Evolutionary conservation across 768 basidiomycete genomes (phyloP).

Genomic region (Amanita fuliginea): DNA sequence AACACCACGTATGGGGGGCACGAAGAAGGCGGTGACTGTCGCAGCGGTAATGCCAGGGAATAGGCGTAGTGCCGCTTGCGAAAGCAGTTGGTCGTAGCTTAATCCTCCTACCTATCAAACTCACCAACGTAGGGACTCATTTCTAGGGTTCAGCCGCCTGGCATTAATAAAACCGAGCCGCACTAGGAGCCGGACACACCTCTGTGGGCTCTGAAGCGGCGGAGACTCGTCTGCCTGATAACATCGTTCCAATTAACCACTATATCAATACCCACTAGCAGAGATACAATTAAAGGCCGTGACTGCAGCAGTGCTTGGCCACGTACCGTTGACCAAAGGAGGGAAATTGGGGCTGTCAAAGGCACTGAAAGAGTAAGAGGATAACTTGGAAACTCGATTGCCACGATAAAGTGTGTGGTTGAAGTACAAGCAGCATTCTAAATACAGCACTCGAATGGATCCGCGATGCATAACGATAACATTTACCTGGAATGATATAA

Average conservation of each 20-base stretch:
- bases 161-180: constrained; percentile 2
- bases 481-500: constrained; percentile 81
- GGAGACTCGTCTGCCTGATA: constrained; percentile 67
- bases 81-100: constrained; percentile 1
- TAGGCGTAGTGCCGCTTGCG: constrained; percentile 69
- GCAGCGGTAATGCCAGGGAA: constrained; percentile 79
- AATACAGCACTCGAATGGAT: background rate
- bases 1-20: constrained; percentile 65
- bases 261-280: constrained; percentile 79
- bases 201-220: constrained; percentile 77
- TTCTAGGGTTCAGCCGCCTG: constrained; percentile 25
- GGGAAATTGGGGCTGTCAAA: constrained; percentile 81
- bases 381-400: constrained; percentile 73
- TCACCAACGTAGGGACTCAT: constrained; percentile 76
- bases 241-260: constrained; percentile 85
- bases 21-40: constrained; percentile 68
- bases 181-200: constrained; percentile 26
- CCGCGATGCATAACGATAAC: background rate
- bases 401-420: constrained; percentile 83
- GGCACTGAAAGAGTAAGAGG: constrained; percentile 74
- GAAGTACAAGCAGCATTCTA: constrained; percentile 83
- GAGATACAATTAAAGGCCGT: background rate
- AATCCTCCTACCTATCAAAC: constrained; percentile 13
- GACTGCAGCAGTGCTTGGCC: background rate
- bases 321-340: constrained; percentile 67